Base-by-base conservation (phyloP, 345 rosid species). In the Camelina neglecta region DNA sequence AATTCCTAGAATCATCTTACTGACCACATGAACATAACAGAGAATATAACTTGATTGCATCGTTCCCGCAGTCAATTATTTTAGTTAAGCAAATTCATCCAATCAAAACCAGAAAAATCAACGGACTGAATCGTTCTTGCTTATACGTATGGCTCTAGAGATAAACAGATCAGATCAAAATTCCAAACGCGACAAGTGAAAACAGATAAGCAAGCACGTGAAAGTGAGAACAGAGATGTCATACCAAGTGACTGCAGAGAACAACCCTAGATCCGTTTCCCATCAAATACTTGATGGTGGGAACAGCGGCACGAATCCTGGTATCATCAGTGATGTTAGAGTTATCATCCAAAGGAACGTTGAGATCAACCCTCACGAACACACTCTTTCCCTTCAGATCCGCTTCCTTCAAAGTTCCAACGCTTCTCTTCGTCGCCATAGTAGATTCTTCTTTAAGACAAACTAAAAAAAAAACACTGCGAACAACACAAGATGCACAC, bases 361-460 rank as follows among this genome's bases (percentile, higher is more conserved):
- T 92, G 63, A 95, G 85, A 70, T 95, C 98, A 71, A 88, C 99
- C 71, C 99, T 86, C 63, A 95, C 98, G 72, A 92, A 89, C 65
- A 92, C 99, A 45, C 81, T 92, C 89, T 95, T 95, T 80, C 97
- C 99, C 64, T 95, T 92, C 88, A 95, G 84, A 73, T 89, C 99
- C 4, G 93, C 82, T 9, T 65, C 88, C 5, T 77, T 80, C 86
- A 95, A 79, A 9, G 89, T 91, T 44, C 93, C 96, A 7, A 95
- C 96, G 79, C 98, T 95, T 90, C 88, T 95, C 94, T 95, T 95
- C 8, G 93, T 92, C 87, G 86, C 88, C 59, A 89, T 85, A 11
- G 85, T 86, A 15, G 86, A 88, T 35, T 35, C 8, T 57, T 74
- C 81, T 18, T 85, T 79, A 57, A 1, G 72, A 71, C 18, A 76